Evolutionary conservation across 2,329 filamentous ascomycete species (phyloP).

Genomic region (Talaromyces pinophilus): DNA sequence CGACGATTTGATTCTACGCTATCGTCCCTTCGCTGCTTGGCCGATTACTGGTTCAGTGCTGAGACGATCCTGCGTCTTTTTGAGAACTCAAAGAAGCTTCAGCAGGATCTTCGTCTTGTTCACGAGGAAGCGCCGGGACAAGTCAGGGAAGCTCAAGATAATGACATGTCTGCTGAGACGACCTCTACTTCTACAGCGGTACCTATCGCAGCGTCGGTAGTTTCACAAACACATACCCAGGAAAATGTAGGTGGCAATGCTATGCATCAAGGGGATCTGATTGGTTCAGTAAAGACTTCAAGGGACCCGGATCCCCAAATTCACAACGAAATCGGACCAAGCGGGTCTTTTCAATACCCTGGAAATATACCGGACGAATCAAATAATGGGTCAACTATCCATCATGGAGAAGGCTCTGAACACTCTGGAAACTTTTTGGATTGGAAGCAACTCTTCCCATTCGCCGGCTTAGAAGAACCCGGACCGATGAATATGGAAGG

Average conservation of each 20-base stretch:
- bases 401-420: slow-evolving; percentile 36
- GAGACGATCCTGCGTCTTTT: slow-evolving; percentile 47
- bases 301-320: not conserved
- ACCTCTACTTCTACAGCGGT: not conserved
- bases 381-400: slow-evolving; percentile 25
- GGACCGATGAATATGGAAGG: slow-evolving; percentile 42
- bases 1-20: slow-evolving; percentile 48
- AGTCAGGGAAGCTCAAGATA: slow-evolving; percentile 1
- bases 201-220: not conserved
- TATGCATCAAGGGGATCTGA: not conserved
- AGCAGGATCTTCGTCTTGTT: slow-evolving; percentile 44
- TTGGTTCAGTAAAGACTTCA: slow-evolving; percentile 1
- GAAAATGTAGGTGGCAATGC: slow-evolving; percentile 15
- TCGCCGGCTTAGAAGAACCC: slow-evolving; percentile 41
- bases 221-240: slow-evolving; percentile 29
- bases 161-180: not conserved
- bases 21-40: slow-evolving; percentile 44
- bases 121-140: slow-evolving; percentile 30
- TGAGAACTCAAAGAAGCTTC: slow-evolving; percentile 46
- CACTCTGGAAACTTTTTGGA: slow-evolving; percentile 40
- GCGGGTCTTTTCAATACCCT: slow-evolving; percentile 8
- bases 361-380: slow-evolving; percentile 10
- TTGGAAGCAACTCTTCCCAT: slow-evolving; percentile 47
- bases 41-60: slow-evolving; percentile 47
- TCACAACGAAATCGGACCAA: slow-evolving; percentile 2